A percentile compares a stretch with the other conserved stretches of the same genome.
Evolutionary conservation across 345 rosid genomes (phyloP).

Genomic region (Linum lewisii): DNA sequence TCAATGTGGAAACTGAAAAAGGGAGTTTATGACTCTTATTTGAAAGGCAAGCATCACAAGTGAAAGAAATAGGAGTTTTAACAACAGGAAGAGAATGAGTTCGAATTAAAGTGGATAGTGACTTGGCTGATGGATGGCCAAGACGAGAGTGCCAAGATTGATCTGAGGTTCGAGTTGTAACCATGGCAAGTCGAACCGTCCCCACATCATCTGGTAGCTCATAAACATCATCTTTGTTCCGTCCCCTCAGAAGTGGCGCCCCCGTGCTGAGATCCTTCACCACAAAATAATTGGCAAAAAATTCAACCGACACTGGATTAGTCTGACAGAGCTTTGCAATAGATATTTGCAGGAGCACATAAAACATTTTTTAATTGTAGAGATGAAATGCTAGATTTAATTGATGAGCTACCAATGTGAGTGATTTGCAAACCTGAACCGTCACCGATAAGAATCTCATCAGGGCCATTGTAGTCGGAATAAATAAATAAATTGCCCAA

Average conservation of each 20-base stretch:
- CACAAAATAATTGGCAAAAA: neutral
- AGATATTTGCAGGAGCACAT: neutral
- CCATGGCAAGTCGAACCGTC: too few species aligned
- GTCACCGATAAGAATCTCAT: neutral
- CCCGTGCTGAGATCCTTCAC: constrained; percentile 1
- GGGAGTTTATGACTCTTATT: constrained; percentile 3
- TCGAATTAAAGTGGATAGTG: neutral
- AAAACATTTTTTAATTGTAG: neutral
- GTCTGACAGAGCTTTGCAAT: neutral
- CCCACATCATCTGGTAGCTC: neutral
- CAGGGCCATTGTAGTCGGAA: neutral
- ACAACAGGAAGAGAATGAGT: too few species aligned
- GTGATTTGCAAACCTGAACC: neutral
- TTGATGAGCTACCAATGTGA: neutral
- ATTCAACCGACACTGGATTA: neutral
- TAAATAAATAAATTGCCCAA: neutral
- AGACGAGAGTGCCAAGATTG: too few species aligned
- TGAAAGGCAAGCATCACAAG: too few species aligned
- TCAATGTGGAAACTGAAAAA: neutral
- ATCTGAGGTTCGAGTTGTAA: too few species aligned
- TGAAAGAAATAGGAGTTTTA: neutral
- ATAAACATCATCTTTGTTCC: neutral
- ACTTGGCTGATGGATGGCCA: neutral
- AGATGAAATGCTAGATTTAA: neutral
- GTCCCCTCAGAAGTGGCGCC: neutral